A percentile compares a stretch with the other conserved stretches of the same genome.
Evolutionary conservation across 768 basidiomycete species (phyloP).

Genomic region (Suillus sp.): DNA sequence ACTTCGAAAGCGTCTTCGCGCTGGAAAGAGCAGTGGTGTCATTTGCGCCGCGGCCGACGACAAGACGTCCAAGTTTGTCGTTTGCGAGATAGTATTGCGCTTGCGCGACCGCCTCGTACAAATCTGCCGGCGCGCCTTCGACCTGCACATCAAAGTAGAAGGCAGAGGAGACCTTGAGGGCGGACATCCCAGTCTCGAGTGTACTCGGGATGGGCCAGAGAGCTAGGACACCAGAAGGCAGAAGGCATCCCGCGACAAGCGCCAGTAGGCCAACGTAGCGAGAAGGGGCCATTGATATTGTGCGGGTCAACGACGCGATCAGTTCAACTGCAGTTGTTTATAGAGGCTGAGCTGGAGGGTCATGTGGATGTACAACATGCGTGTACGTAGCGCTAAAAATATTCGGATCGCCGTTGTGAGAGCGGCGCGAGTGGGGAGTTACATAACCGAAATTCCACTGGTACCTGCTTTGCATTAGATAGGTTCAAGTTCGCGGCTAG

Average conservation of each 20-base stretch:
- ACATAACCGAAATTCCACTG: not conserved
- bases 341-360: not conserved
- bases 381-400: conserved; percentile 1
- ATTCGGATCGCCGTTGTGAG: conserved; percentile 11
- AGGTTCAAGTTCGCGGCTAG: not conserved
- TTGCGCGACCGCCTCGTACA: conserved; percentile 36
- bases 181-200: conserved; percentile 28
- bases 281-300: conserved; percentile 12
- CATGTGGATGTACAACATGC: not conserved
- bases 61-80: conserved; percentile 42
- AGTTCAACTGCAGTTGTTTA: not conserved
- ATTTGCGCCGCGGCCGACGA: conserved; percentile 41
- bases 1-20: conserved; percentile 28
- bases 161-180: conserved; percentile 25
- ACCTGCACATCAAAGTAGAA: conserved; percentile 35
- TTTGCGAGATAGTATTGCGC: conserved; percentile 33
- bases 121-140: conserved; percentile 32
- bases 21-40: conserved; percentile 30
- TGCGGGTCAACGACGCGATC: not conserved
- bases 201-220: conserved; percentile 37
- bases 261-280: conserved; percentile 14
- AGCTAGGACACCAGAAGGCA: conserved; percentile 15
- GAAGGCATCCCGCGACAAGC: conserved; percentile 15
- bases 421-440: not conserved
- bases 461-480: not conserved